Percentiles rank a stretch among this genome's conserved stretches.
These are phyloP conservation scores for Naganishia vishniacii DNA, from an alignment of 768 basidiomycete genomes.

Conservation along the genomic window DNA sequence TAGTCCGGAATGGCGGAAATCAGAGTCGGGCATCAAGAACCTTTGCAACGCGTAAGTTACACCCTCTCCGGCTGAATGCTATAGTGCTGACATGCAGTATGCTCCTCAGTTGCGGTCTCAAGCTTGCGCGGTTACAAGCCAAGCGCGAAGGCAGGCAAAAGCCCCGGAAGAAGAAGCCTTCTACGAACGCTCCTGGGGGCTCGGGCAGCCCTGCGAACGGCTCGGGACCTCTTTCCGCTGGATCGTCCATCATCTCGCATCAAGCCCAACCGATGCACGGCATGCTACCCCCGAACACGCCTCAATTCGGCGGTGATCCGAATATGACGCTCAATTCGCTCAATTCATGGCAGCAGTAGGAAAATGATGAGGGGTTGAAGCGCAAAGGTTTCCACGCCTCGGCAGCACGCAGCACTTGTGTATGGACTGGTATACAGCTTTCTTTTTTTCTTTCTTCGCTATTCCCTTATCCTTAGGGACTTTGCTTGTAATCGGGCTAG, in stretches of 20 bases:
- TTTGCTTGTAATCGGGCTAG: not conserved
- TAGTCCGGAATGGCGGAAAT: conserved; percentile 45
- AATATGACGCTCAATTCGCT: conserved; percentile 21
- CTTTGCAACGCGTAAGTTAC: conserved; percentile 48
- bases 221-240: conserved; percentile 3
- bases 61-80: not conserved
- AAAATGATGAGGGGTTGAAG: no score
- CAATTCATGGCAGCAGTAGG: conserved; percentile 11
- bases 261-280: conserved; percentile 17
- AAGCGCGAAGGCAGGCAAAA: conserved; percentile 46
- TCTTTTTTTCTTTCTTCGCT: no score
- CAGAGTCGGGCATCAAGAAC: conserved; percentile 45
- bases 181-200: conserved; percentile 1
- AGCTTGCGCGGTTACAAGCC: conserved; percentile 43
- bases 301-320: conserved; percentile 4
- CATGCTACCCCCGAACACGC: not conserved
- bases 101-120: conserved; percentile 35
- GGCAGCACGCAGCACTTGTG: not conserved
- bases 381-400: no score
- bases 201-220: not conserved
- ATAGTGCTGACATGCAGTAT: conserved; percentile 21
- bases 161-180: conserved; percentile 37
- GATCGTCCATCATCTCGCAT: not conserved
- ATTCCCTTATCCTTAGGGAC: not conserved
- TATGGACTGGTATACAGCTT: not conserved